Percentiles rank a stretch among this genome's conserved stretches.
Conservation (phyloP, 805 yeast genomes). For the Grigorovia transvaalensis region DNA sequence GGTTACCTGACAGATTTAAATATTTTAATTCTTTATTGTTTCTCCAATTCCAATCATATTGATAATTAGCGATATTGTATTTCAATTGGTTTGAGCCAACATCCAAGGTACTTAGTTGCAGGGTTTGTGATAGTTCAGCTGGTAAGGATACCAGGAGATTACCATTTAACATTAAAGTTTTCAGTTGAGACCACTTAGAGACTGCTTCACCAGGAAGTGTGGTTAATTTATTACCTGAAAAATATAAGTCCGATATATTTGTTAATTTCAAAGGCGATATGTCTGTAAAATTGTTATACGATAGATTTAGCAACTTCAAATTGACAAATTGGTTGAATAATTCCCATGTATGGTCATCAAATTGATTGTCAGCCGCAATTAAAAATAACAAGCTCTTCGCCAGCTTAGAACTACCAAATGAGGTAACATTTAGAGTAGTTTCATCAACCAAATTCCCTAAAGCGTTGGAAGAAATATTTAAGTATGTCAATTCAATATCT, state of each 20-base stretch:
- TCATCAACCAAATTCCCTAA: slow-evolving; percentile 30
- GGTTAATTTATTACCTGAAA: slow-evolving; percentile 75
- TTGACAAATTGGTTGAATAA: slow-evolving; percentile 48
- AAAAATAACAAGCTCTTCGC: slow-evolving; percentile 47
- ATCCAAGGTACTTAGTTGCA: slow-evolving; percentile 60
- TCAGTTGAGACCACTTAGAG: slow-evolving; percentile 45
- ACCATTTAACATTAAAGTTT: slow-evolving; percentile 61
- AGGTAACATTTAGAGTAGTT: slow-evolving; percentile 1
- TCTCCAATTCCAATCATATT: slow-evolving; percentile 97
- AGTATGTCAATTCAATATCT: slow-evolving; percentile 45
- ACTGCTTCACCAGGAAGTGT: slow-evolving; percentile 82
- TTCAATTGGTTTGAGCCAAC: slow-evolving; percentile 85
- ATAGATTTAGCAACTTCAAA: slow-evolving; percentile 56
- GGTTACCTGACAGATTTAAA: slow-evolving; percentile 86
- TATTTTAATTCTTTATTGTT: slow-evolving; percentile 66
- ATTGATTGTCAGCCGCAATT: slow-evolving; percentile 71
- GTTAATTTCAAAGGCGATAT: slow-evolving; percentile 64
- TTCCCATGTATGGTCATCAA: slow-evolving; percentile 68
- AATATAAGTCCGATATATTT: slow-evolving; percentile 50
- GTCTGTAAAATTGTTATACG: slow-evolving; percentile 78
- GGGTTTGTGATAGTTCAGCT: slow-evolving; percentile 68
- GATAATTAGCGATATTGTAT: slow-evolving; percentile 88
- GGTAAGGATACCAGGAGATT: slow-evolving; percentile 82
- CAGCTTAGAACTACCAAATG: slow-evolving; percentile 18
- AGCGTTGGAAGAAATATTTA: slow-evolving; percentile 69